These are phyloP conservation scores for Trichosporon sp. DNA, from an alignment of 1,284 basidiomycete species.

Conservation along the genomic window DNA sequence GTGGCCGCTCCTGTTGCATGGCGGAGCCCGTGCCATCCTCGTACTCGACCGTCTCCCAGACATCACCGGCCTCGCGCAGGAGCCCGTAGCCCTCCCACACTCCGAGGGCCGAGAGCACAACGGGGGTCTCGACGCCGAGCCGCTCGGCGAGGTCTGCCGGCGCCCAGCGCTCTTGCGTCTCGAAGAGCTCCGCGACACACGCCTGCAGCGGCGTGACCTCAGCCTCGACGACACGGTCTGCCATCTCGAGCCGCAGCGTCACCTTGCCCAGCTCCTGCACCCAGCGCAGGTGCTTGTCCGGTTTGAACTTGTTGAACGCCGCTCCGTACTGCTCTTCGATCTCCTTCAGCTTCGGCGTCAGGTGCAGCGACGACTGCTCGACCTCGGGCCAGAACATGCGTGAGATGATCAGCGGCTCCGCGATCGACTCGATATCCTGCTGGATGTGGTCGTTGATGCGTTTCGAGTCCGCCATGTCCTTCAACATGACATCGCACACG, in stretches of 20 bases:
- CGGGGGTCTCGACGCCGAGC: slow-evolving; percentile 62
- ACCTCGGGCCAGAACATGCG: slow-evolving; percentile 87
- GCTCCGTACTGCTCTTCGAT: slow-evolving; percentile 69
- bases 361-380: slow-evolving; percentile 64
- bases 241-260: slow-evolving; percentile 68
- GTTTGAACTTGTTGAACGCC: slow-evolving; percentile 74
- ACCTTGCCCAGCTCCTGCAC: slow-evolving; percentile 79
- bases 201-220: slow-evolving; percentile 83
- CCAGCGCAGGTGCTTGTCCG: slow-evolving; percentile 83
- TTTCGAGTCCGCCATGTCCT: slow-evolving; percentile 88
- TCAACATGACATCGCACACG: slow-evolving; percentile 93
- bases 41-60: slow-evolving; percentile 10
- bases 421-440: slow-evolving; percentile 62
- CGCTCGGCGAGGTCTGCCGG: slow-evolving; percentile 58
- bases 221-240: slow-evolving; percentile 69
- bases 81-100: slow-evolving; percentile 82
- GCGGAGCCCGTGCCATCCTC: background rate
- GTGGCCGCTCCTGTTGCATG: slow-evolving; percentile 38
- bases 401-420: slow-evolving; percentile 86
- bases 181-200: slow-evolving; percentile 80
- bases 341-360: slow-evolving; percentile 77
- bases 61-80: slow-evolving; percentile 52
- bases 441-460: slow-evolving; percentile 80
- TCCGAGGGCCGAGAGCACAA: slow-evolving; percentile 65
- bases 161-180: slow-evolving; percentile 56